phyloP scores from a whole-genome alignment of 768 basidiomycete genomes.

The Cyclocybe cylindracea region DNA sequence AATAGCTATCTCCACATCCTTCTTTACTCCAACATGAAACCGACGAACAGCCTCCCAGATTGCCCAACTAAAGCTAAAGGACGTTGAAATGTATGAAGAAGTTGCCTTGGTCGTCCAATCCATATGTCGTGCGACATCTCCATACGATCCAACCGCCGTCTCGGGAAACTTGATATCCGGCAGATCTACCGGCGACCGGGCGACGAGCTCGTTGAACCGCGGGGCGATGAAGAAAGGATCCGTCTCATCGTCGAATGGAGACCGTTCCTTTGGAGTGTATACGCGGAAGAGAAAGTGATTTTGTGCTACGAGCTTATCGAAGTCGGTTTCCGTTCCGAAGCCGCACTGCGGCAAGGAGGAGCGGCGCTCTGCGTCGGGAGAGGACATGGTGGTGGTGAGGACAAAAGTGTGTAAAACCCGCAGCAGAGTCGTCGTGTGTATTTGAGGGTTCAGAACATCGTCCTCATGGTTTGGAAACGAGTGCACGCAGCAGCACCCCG shows the following conservation, averaged over 20 bases:
- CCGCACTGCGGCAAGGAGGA: conserved; percentile 67
- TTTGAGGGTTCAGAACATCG: conserved; percentile 11
- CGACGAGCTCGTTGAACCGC: conserved; percentile 55
- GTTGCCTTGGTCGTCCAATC: conserved; percentile 75
- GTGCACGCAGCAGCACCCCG: conserved; percentile 12
- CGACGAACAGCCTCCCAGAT: conserved; percentile 80
- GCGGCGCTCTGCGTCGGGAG: conserved; percentile 22
- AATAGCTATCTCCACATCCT: conserved; percentile 76
- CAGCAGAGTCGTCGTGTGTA: conserved; percentile 5
- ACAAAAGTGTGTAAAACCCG: conserved; percentile 24
- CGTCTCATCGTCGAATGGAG: conserved; percentile 50
- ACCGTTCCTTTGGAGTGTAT: conserved; percentile 68
- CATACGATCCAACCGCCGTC: conserved; percentile 47
- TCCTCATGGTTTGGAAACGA: conserved; percentile 38
- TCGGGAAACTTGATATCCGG: conserved; percentile 24
- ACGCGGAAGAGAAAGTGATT: conserved; percentile 82
- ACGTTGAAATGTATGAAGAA: conserved; percentile 72
- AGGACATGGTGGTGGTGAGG: conserved; percentile 17
- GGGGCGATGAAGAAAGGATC: conserved; percentile 73
- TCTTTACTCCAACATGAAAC: conserved; percentile 72
- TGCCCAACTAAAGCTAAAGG: conserved; percentile 82
- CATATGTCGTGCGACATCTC: conserved; percentile 69
- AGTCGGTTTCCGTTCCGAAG: conserved; percentile 63
- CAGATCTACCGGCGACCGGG: conserved; percentile 32
- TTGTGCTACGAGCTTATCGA: conserved; percentile 57